phyloP scores from a whole-genome alignment of 2,329 filamentous ascomycete genomes.

The Fusarium chaquense region DNA sequence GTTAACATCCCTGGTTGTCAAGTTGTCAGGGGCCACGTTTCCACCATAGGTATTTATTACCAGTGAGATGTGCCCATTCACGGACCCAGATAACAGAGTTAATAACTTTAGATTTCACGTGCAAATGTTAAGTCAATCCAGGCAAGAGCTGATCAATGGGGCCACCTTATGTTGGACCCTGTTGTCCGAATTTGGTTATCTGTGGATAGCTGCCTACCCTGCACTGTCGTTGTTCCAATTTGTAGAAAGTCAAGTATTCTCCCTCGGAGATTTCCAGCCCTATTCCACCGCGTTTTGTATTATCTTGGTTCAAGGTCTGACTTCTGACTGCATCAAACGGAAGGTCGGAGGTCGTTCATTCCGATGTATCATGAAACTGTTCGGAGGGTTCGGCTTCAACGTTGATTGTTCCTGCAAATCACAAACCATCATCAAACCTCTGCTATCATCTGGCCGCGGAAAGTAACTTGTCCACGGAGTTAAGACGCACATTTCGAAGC shows the following conservation, averaged over 20 bases:
- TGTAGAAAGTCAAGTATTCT: background rate
- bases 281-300: background rate
- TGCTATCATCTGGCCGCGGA: background rate
- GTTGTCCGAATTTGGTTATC: background rate
- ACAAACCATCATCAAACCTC: background rate
- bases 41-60: background rate
- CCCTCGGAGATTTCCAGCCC: background rate
- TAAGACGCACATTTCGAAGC: background rate
- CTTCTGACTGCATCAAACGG: background rate
- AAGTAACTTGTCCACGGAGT: background rate
- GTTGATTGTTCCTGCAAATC: background rate
- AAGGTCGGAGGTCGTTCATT: background rate
- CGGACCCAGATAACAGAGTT: background rate
- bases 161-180: constrained; percentile 15
- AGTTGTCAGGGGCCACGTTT: constrained; percentile 1
- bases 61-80: constrained; percentile 6
- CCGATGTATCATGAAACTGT: background rate
- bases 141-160: constrained; percentile 24
- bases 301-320: no score
- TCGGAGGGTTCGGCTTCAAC: background rate
- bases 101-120: constrained; percentile 15
- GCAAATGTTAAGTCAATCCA: background rate
- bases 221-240: background rate
- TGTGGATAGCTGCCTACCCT: constrained; percentile 2
- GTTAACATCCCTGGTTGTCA: background rate